Conservation (phyloP, 768 basidiomycete species). For the Boletales sp. region DNA sequence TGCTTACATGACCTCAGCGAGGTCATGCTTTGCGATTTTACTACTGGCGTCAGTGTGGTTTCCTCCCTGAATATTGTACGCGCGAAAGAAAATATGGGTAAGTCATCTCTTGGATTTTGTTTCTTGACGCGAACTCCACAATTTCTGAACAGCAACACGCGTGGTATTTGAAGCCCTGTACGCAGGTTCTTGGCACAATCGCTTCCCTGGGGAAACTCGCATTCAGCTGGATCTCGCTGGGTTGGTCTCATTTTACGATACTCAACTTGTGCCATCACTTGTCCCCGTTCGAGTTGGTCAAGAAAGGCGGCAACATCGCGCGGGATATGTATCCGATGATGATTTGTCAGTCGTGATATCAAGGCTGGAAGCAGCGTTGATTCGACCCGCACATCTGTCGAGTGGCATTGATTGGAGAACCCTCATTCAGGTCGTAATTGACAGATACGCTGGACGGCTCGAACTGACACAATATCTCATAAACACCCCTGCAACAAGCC, state of each 20-base stretch:
- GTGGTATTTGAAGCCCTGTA: not conserved
- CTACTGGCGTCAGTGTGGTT: conserved; percentile 19
- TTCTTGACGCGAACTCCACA: too few relatives aligned
- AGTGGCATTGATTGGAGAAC: conserved; percentile 42
- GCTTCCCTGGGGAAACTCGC: conserved; percentile 17
- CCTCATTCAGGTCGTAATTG: conserved; percentile 34
- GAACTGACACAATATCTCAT: conserved; percentile 33
- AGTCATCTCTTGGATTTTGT: not conserved
- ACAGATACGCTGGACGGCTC: conserved; percentile 12
- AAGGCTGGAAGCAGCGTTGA: conserved; percentile 2
- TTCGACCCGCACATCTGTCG: not conserved
- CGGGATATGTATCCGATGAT: not conserved
- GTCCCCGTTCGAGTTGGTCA: not conserved
- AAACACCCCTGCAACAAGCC: conserved; percentile 13
- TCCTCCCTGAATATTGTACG: conserved; percentile 11
- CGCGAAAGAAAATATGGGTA: not conserved
- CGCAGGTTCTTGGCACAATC: conserved; percentile 17
- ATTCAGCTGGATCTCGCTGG: conserved; percentile 9
- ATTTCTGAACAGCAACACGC: not conserved
- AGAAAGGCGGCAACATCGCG: not conserved
- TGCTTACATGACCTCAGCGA: too few relatives aligned
- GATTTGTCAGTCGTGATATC: not conserved
- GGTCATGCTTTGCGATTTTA: not conserved
- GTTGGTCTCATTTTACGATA: not conserved
- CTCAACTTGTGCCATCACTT: not conserved